Conservation (phyloP, 2,329 filamentous ascomycete genomes). For the Penicillium expansum region DNA sequence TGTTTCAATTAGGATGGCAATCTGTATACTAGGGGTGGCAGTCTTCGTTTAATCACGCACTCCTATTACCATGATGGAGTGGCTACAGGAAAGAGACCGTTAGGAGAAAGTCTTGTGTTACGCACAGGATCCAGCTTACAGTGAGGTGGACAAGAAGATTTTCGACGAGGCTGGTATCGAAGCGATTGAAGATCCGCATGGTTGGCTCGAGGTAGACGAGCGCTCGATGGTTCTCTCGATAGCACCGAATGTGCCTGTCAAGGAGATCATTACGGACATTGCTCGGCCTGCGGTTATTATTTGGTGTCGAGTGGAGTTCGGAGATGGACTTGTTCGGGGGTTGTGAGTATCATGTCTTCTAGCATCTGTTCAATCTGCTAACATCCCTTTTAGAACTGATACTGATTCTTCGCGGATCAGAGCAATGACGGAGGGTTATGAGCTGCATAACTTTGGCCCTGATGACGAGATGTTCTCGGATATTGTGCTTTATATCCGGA, state of each 20-base stretch:
- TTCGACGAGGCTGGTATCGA: slow-evolving; percentile 14
- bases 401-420: slow-evolving; percentile 9
- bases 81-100: slow-evolving; percentile 1
- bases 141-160: slow-evolving; percentile 13
- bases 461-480: slow-evolving; percentile 1
- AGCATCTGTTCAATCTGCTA: too few species aligned
- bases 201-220: slow-evolving; percentile 38
- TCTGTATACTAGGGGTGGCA: too few species aligned
- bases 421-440: slow-evolving; percentile 17
- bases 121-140: slow-evolving; percentile 24
- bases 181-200: slow-evolving; percentile 29
- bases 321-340: too few species aligned
- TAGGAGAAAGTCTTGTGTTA: slow-evolving; percentile 17
- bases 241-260: neutral
- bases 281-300: too few species aligned
- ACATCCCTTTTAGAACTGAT: too few species aligned
- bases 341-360: too few species aligned
- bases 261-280: too few species aligned
- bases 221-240: slow-evolving; percentile 35
- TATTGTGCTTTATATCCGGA: slow-evolving; percentile 15
- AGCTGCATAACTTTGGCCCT: slow-evolving; percentile 14
- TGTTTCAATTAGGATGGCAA: too few species aligned
- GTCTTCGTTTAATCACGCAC: slow-evolving; percentile 10
- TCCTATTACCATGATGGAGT: slow-evolving; percentile 13
- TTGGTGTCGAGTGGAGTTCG: too few species aligned